phyloP scores from a whole-genome alignment of 495 filamentous ascomycete genomes.

The Hypoxylon lienhwacheense region DNA sequence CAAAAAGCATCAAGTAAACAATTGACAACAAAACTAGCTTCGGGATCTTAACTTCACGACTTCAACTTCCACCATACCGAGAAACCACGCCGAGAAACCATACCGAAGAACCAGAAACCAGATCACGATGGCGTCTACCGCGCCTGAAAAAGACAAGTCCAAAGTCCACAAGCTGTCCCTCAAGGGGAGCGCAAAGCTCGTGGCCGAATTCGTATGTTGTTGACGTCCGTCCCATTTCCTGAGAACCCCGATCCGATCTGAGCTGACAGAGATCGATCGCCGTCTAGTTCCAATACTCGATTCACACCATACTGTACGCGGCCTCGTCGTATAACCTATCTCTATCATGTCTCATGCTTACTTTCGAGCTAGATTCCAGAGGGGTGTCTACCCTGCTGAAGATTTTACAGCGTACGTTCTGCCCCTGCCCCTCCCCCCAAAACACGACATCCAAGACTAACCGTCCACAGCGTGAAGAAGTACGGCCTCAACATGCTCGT shows the following conservation, averaged over 20 bases:
- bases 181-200: conserved; percentile 89
- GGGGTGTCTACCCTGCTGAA: conserved; percentile 96
- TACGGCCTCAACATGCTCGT: conserved; percentile 99
- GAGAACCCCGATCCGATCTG: neutral
- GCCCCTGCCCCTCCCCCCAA: neutral
- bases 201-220: conserved; percentile 85
- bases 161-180: conserved; percentile 93
- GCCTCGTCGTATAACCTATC: conserved; percentile 18
- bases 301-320: conserved; percentile 84
- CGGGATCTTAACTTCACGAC: neutral
- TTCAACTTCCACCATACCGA: neutral
- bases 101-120: no score
- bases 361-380: conserved; percentile 68
- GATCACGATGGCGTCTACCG: conserved; percentile 21
- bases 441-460: conserved; percentile 2
- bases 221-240: no score
- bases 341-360: neutral
- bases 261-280: neutral
- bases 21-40: conserved; percentile 5
- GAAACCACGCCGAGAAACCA: no score
- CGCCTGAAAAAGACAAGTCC: conserved; percentile 73
- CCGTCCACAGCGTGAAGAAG: conserved; percentile 78
- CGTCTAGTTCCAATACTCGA: conserved; percentile 87
- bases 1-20: conserved; percentile 35
- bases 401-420: conserved; percentile 84